These are phyloP conservation scores for Rhodotorula sphaerocarpa DNA, from an alignment of 768 basidiomycete genomes.

Conservation along the genomic window DNA sequence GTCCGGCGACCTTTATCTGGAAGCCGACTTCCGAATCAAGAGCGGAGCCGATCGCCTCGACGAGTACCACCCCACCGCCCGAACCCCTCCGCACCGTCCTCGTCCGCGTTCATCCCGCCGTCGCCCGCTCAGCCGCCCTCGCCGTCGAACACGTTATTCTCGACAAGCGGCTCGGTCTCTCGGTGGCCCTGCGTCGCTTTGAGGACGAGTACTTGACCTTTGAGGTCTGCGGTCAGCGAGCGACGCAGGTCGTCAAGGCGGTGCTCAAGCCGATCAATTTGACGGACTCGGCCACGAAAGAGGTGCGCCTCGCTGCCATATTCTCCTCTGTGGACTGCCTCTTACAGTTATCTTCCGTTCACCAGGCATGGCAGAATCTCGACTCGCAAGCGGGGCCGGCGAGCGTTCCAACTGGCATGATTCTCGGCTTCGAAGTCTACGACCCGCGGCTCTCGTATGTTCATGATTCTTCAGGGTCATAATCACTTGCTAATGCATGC, in stretches of 20 bases:
- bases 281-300: conserved; percentile 4
- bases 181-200: conserved; percentile 48
- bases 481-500: neutral
- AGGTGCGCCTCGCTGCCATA: neutral
- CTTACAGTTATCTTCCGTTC: neutral
- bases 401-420: conserved; percentile 63
- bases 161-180: conserved; percentile 48
- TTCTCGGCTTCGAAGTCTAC: conserved; percentile 67
- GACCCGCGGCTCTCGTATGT: conserved; percentile 79
- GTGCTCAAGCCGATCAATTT: conserved; percentile 44
- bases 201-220: conserved; percentile 48
- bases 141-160: neutral
- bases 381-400: conserved; percentile 57
- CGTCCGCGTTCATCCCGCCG: conserved; percentile 70
- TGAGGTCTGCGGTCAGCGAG: conserved; percentile 80
- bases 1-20: conserved; percentile 70
- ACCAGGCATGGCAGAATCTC: conserved; percentile 61
- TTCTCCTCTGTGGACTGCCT: neutral
- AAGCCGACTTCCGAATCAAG: conserved; percentile 43
- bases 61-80: neutral
- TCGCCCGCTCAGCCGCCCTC: conserved; percentile 38
- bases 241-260: conserved; percentile 56
- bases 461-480: neutral
- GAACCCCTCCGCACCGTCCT: conserved; percentile 48
- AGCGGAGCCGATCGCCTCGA: neutral